Evolutionary conservation across 73 alveolate genomes (phyloP).

Genomic region (Uronychia binucleata): DNA sequence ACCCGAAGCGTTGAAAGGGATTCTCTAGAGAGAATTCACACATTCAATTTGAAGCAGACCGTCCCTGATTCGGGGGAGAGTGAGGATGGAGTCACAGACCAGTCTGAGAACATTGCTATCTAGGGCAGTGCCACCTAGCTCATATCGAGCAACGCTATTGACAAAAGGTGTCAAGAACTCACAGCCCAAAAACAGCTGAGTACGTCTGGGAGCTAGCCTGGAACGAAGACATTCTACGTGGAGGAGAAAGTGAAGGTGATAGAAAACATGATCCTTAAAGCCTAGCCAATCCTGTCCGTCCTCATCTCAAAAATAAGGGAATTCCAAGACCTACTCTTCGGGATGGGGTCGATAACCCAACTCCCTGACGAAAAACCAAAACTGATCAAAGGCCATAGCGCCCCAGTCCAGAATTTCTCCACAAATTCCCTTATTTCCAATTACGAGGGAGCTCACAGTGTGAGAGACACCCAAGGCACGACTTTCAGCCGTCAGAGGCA

Average conservation of each 20-base stretch:
- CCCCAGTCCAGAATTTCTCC: no score
- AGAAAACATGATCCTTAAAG: not conserved
- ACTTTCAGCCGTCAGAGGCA: no score
- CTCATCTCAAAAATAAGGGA: not conserved
- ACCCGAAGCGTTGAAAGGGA: no score
- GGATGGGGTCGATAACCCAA: not conserved
- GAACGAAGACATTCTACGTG: not conserved
- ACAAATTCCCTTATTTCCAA: no score
- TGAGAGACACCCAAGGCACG: no score
- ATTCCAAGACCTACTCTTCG: not conserved
- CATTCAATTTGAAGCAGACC: no score
- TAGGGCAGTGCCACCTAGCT: no score
- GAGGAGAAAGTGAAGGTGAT: not conserved
- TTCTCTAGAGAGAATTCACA: no score
- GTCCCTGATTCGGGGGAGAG: no score
- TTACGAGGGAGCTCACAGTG: no score
- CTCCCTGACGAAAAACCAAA: not conserved
- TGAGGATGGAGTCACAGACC: no score
- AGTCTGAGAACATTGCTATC: no score
- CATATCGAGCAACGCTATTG: not conserved
- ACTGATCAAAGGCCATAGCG: not conserved
- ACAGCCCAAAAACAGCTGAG: not conserved
- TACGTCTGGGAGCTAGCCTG: not conserved
- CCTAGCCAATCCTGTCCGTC: not conserved
- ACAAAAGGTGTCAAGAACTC: not conserved